Conservation (phyloP, 306 rosid species). For the Ceratonia siliqua region DNA sequence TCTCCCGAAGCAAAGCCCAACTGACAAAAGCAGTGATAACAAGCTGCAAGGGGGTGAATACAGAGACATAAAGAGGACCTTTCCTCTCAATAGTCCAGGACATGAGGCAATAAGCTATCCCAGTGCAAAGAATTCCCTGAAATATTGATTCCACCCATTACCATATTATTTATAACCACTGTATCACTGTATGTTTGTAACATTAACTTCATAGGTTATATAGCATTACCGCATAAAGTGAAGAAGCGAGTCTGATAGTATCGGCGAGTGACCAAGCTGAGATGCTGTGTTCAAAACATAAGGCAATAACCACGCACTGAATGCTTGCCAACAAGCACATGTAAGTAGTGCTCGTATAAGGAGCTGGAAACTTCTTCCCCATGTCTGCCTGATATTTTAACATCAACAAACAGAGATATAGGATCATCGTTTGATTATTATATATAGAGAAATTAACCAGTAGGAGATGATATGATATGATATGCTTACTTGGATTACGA, state of each 20-base stretch:
- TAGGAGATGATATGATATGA: too few species aligned
- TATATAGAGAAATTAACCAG: neutral
- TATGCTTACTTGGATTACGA: conserved; percentile 58
- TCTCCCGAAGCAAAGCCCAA: conserved; percentile 69
- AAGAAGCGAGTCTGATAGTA: conserved; percentile 45
- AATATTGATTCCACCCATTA: too few species aligned
- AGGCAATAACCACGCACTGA: conserved; percentile 60
- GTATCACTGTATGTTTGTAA: too few species aligned
- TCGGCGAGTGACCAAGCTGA: conserved; percentile 65
- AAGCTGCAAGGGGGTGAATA: conserved; percentile 70
- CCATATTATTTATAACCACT: neutral
- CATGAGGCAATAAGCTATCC: conserved; percentile 48
- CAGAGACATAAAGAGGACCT: conserved; percentile 78
- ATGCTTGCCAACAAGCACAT: conserved; percentile 63
- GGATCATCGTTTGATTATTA: too few species aligned
- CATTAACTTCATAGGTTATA: too few species aligned
- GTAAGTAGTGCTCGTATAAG: conserved; percentile 66
- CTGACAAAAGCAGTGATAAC: conserved; percentile 58
- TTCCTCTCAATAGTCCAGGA: conserved; percentile 71
- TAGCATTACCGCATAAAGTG: conserved; percentile 71
- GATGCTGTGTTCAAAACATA: conserved; percentile 36
- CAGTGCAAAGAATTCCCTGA: conserved; percentile 67
- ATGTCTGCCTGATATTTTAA: conserved; percentile 54
- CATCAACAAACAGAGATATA: too few species aligned
- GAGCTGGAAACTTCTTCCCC: conserved; percentile 59